phyloP scores from a whole-genome alignment of 202 grass and related monocot genomes.

The Tripidium arundinaceum region DNA sequence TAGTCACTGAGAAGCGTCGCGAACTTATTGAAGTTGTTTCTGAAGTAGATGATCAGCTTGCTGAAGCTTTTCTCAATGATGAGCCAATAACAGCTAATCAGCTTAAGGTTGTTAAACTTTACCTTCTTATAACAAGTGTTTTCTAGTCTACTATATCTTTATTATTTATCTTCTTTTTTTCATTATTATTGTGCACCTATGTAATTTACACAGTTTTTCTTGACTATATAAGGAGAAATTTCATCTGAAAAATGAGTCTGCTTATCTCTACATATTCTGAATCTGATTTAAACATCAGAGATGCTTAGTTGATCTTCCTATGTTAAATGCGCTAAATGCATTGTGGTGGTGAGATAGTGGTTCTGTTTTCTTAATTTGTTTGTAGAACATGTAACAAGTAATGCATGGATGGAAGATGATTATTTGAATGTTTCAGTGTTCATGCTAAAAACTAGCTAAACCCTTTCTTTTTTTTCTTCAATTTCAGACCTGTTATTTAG shows the following conservation, averaged over 20 bases:
- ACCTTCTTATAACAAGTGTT: constrained; percentile 6
- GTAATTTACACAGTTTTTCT: not conserved
- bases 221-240: not conserved
- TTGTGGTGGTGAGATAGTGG: not conserved
- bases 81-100: constrained; percentile 72
- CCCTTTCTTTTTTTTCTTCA: not conserved
- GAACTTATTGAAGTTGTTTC: constrained; percentile 98
- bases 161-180: not conserved
- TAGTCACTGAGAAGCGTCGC: constrained; percentile 72
- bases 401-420: not conserved
- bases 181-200: not conserved
- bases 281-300: constrained; percentile 3
- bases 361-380: constrained; percentile 1
- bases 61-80: constrained; percentile 94
- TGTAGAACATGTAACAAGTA: not conserved
- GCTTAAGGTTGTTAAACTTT: constrained; percentile 63
- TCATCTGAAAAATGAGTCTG: not conserved
- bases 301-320: not conserved
- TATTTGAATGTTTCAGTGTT: not conserved
- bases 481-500: not conserved
- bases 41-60: constrained; percentile 94
- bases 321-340: not conserved
- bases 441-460: not conserved
- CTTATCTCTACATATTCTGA: constrained; percentile 6
- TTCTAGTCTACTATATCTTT: not conserved